A percentile compares a stretch with the other conserved stretches of the same genome.
Conservation (phyloP, 106 monocot species). For the Dactylorhiza incarnata region DNA sequence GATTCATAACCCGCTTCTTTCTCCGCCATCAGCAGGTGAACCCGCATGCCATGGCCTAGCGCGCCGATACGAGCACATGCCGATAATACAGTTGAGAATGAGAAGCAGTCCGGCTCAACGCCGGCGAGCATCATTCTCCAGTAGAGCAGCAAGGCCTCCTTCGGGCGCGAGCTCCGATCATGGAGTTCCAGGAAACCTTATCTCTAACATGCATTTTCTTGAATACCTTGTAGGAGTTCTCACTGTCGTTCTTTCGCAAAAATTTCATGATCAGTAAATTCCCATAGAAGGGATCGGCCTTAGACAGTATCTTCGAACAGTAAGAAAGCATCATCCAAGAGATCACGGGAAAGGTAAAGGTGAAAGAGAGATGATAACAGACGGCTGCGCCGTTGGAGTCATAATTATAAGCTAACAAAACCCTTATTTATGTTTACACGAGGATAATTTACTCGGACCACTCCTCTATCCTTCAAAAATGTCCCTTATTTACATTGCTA, state of each 20-base stretch:
- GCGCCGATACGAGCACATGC: conserved; percentile 38
- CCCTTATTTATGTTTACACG: too few relatives aligned
- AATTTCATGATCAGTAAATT: conserved; percentile 30
- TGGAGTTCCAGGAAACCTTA: conserved; percentile 49
- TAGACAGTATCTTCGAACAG: conserved; percentile 25
- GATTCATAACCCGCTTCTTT: conserved; percentile 1
- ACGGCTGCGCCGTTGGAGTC: conserved; percentile 1
- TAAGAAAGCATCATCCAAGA: conserved; percentile 14
- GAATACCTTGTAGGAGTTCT: conserved; percentile 21
- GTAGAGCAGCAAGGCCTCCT: conserved; percentile 29
- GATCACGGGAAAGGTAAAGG: conserved; percentile 13
- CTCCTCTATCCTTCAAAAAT: too few relatives aligned
- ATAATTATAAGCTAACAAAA: too few relatives aligned
- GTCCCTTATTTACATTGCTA: too few relatives aligned
- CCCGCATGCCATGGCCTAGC: conserved; percentile 14
- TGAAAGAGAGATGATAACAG: conserved; percentile 24
- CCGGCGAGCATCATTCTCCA: conserved; percentile 20
- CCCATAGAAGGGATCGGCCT: conserved; percentile 20
- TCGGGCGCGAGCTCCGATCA: conserved; percentile 18
- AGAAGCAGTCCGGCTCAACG: conserved; percentile 35
- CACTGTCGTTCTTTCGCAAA: conserved; percentile 17
- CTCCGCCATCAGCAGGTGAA: conserved; percentile 27
- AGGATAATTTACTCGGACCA: too few relatives aligned
- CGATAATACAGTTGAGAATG: conserved; percentile 29
- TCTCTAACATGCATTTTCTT: too few relatives aligned